Evolutionary conservation across 75 land plant genomes (phyloP).

Genomic region (Pseudotsuga menziesii): DNA sequence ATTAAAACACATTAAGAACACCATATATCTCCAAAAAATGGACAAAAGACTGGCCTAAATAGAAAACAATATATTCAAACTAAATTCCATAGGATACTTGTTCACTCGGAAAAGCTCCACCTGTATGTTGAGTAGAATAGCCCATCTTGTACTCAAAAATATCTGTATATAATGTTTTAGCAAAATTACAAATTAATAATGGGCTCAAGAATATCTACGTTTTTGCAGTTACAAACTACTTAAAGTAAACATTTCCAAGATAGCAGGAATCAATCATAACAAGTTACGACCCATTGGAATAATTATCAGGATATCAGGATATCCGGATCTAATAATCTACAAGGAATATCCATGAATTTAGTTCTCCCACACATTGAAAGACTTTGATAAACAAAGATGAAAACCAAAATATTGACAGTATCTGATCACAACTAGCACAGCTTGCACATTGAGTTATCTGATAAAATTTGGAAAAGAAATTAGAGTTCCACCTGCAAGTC

Average conservation of each 20-base stretch:
- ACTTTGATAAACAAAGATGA: background rate
- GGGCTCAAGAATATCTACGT: no score
- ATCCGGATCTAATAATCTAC: background rate
- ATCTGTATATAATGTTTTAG: slow-evolving; percentile 45
- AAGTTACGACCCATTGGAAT: background rate
- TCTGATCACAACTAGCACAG: background rate
- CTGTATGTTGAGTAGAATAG: slow-evolving; percentile 90
- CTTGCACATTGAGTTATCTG: background rate
- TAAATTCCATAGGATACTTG: slow-evolving; percentile 47
- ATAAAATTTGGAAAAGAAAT: background rate
- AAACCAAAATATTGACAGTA: background rate
- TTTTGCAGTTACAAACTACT: background rate
- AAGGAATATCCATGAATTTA: background rate
- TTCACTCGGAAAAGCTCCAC: slow-evolving; percentile 94
- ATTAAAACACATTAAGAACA: background rate
- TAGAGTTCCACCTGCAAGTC: slow-evolving; percentile 80
- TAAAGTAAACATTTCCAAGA: background rate
- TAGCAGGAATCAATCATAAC: background rate
- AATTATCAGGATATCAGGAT: background rate
- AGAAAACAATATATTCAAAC: slow-evolving; percentile 1
- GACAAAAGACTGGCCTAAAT: slow-evolving; percentile 5
- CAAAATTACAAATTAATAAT: background rate
- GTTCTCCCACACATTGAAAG: background rate
- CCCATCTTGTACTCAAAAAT: slow-evolving; percentile 98
- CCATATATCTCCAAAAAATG: background rate